Evolutionary conservation across 2,329 filamentous ascomycete genomes (phyloP).

Genomic region (Claviceps sp.): DNA sequence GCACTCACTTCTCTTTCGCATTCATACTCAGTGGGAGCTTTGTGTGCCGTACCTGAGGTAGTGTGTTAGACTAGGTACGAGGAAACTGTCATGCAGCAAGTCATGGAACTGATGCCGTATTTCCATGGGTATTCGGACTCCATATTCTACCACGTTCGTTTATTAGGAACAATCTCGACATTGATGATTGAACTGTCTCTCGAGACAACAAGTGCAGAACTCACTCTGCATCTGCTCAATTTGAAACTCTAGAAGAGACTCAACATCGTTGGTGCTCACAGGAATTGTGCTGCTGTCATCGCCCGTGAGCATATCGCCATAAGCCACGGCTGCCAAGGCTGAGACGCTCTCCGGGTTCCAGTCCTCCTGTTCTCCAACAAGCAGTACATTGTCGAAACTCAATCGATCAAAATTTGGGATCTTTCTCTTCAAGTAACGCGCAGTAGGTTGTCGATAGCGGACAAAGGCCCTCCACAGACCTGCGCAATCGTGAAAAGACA

Average conservation of each 20-base stretch:
- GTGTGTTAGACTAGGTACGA: slow-evolving; percentile 61
- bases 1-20: background rate
- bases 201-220: slow-evolving; percentile 9
- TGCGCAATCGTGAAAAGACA: slow-evolving; percentile 68
- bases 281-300: slow-evolving; percentile 27
- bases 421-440: slow-evolving; percentile 49
- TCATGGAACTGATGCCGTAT: slow-evolving; percentile 58
- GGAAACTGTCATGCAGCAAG: slow-evolving; percentile 52
- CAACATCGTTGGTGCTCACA: slow-evolving; percentile 67
- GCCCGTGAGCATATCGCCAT: slow-evolving; percentile 38
- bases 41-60: slow-evolving; percentile 47
- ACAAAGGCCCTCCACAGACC: slow-evolving; percentile 75
- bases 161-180: too few relatives aligned
- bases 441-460: slow-evolving; percentile 65
- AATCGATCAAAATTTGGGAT: slow-evolving; percentile 43
- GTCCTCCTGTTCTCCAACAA: slow-evolving; percentile 34
- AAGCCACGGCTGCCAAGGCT: slow-evolving; percentile 32
- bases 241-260: slow-evolving; percentile 74
- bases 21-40: background rate
- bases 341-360: slow-evolving; percentile 31
- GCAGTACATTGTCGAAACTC: slow-evolving; percentile 44
- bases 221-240: slow-evolving; percentile 75
- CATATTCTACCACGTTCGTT: slow-evolving; percentile 42
- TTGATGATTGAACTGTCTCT: too few relatives aligned
- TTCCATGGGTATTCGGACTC: slow-evolving; percentile 61